These are phyloP conservation scores for Elsinoe perseae DNA, from an alignment of 2,329 filamentous ascomycete genomes.

Conservation along the genomic window DNA sequence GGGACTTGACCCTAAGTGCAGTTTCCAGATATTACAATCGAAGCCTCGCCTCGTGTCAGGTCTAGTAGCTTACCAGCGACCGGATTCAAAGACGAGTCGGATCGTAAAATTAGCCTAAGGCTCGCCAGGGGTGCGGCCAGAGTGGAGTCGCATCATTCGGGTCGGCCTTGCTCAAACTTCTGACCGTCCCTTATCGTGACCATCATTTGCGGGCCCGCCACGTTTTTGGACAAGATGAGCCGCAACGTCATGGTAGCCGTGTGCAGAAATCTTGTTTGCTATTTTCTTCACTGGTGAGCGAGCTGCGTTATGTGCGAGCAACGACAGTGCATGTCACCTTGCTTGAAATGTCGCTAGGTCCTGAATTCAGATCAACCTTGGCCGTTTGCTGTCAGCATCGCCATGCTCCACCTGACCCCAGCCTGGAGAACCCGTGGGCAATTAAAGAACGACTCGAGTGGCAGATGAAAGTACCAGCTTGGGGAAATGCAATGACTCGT, in stretches of 20 bases:
- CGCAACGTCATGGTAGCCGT: neutral
- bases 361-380: neutral
- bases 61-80: constrained; percentile 3
- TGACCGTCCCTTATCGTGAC: neutral
- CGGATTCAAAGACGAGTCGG: constrained; percentile 3
- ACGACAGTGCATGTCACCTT: neutral
- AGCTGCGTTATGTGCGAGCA: neutral
- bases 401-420: neutral
- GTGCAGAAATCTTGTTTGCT: constrained; percentile 6
- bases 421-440: neutral
- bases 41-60: constrained; percentile 11
- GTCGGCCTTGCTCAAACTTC: neutral
- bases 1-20: constrained; percentile 10
- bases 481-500: neutral
- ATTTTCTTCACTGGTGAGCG: neutral
- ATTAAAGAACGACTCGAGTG: neutral
- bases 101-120: constrained; percentile 12
- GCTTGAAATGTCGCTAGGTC: neutral
- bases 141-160: neutral
- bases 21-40: constrained; percentile 14
- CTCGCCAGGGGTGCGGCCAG: neutral
- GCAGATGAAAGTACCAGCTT: neutral
- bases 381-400: neutral
- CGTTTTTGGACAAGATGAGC: constrained; percentile 7
- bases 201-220: constrained; percentile 1